These are phyloP conservation scores for Miscanthus sacchariflorus DNA, from an alignment of 202 grass and related monocot species.

Conservation along the genomic window DNA sequence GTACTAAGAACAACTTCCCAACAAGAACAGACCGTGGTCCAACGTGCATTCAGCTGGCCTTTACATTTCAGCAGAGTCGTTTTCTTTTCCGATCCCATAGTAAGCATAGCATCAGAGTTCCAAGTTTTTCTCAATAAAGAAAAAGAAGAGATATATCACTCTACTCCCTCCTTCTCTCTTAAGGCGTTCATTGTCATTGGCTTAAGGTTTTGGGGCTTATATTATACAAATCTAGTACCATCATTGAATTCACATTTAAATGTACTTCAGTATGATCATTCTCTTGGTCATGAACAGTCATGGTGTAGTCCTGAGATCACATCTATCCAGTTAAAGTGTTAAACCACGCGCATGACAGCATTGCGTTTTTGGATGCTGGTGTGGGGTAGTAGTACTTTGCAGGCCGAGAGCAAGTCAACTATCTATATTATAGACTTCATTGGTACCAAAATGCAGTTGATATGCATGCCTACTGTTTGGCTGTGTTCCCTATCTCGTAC, in stretches of 20 bases:
- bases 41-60: slow-evolving; percentile 33
- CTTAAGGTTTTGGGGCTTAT: no score
- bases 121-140: background rate
- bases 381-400: background rate
- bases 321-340: background rate
- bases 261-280: background rate
- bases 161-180: no score
- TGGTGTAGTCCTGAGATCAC: no score
- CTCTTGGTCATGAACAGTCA: background rate
- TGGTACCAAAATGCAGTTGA: slow-evolving; percentile 3
- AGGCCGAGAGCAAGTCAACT: background rate
- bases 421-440: background rate
- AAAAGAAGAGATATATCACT: background rate
- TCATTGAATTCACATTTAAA: background rate
- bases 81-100: background rate
- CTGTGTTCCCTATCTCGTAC: background rate
- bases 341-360: background rate
- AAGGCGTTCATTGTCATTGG: background rate
- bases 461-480: background rate
- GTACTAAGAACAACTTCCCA: slow-evolving; percentile 16
- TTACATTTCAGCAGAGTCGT: background rate
- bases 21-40: slow-evolving; percentile 11
- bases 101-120: background rate
- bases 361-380: background rate
- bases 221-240: background rate